These are phyloP conservation scores for Euclidium syriacum DNA, from an alignment of 345 rosid genomes.

Conservation along the genomic window DNA sequence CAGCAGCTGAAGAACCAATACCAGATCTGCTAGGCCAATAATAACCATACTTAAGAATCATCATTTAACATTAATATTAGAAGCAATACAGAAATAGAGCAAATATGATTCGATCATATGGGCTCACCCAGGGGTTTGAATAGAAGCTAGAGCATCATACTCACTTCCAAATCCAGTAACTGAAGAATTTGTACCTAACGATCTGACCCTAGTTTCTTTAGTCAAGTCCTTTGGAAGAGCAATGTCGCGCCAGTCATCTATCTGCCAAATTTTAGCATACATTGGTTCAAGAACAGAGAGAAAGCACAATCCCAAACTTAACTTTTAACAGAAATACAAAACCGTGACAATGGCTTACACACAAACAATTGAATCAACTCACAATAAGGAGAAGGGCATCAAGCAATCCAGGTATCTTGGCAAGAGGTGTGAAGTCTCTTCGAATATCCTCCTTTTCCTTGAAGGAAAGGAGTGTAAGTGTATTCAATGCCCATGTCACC, in stretches of 20 bases:
- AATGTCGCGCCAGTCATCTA: constrained; percentile 95
- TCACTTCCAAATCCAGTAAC: constrained; percentile 82
- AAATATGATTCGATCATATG: neutral
- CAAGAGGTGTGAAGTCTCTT: constrained; percentile 70
- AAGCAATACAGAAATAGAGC: neutral
- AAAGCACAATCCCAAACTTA: neutral
- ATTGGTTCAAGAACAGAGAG: neutral
- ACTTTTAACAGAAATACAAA: neutral
- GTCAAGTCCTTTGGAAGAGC: constrained; percentile 61
- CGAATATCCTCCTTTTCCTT: constrained; percentile 90
- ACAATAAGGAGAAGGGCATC: constrained; percentile 94
- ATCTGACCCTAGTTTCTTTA: constrained; percentile 54
- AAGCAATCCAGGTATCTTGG: constrained; percentile 91
- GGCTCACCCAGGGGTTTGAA: constrained; percentile 47
- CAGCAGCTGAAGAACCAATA: constrained; percentile 37
- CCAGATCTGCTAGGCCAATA: constrained; percentile 38
- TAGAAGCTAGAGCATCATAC: constrained; percentile 53
- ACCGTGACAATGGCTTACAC: neutral
- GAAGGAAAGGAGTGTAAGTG: constrained; percentile 91
- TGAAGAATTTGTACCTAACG: constrained; percentile 57
- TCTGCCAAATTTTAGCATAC: constrained; percentile 39
- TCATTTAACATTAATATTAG: neutral
- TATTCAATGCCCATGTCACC: constrained; percentile 86
- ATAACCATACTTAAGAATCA: constrained; percentile 2
- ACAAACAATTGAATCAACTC: constrained; percentile 23